Conservation (phyloP, 23 red algal species). For the Pyropia yezoensis region DNA sequence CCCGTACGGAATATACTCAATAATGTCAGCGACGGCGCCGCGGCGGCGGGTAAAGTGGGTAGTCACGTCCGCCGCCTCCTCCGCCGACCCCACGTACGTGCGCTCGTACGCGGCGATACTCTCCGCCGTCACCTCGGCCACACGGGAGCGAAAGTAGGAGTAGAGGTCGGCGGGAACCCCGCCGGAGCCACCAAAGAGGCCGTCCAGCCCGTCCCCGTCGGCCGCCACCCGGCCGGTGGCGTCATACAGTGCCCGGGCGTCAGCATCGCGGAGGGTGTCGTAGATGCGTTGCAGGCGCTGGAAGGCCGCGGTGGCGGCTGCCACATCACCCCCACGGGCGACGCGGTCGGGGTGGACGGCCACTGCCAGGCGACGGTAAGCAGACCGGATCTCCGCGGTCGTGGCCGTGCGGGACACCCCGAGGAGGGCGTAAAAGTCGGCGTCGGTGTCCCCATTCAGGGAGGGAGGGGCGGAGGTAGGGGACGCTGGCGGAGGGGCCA, state of each 20-base stretch:
- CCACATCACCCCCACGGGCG: slow-evolving; percentile 27
- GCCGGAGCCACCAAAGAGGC: slow-evolving; percentile 4
- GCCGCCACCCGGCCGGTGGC: slow-evolving; percentile 1
- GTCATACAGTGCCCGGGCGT: slow-evolving; percentile 36
- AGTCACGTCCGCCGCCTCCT: slow-evolving; percentile 44
- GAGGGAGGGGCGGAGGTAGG: too few species aligned
- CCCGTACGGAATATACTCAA: slow-evolving; percentile 71
- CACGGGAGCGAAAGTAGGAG: slow-evolving; percentile 5
- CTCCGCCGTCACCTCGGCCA: slow-evolving; percentile 8
- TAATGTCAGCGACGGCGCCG: slow-evolving; percentile 25
- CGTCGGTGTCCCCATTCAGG: slow-evolving; percentile 1
- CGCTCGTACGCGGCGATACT: slow-evolving; percentile 47
- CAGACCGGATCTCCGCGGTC: slow-evolving; percentile 51
- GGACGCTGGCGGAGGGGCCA: too few species aligned
- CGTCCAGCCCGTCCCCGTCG: slow-evolving; percentile 16
- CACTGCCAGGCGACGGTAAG: slow-evolving; percentile 65
- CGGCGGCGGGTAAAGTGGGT: slow-evolving; percentile 25
- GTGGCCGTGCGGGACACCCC: slow-evolving; percentile 39
- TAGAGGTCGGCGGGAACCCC: slow-evolving; percentile 18
- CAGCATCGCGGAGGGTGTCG: slow-evolving; percentile 28
- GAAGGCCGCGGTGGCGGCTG: slow-evolving; percentile 46
- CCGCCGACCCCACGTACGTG: slow-evolving; percentile 24
- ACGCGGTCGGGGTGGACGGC: slow-evolving; percentile 61
- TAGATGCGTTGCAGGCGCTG: slow-evolving; percentile 40
- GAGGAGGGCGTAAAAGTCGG: slow-evolving; percentile 65